Evolutionary conservation across 2,329 filamentous ascomycete genomes (phyloP).

Genomic region (Epichloe festucae): DNA sequence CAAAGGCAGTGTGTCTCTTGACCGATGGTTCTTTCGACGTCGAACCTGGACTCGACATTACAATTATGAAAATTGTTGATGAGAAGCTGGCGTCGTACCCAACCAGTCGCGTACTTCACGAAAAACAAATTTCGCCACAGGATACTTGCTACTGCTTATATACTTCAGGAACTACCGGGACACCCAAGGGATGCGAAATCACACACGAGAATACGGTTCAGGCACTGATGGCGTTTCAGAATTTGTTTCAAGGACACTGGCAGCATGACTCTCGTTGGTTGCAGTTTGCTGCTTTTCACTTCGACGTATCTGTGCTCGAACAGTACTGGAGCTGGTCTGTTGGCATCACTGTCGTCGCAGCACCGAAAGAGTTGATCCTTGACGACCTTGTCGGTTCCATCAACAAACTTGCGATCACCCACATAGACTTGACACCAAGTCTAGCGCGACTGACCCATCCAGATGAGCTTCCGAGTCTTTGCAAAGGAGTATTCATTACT

Average conservation of each 20-base stretch:
- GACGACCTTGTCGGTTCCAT: slow-evolving; percentile 70
- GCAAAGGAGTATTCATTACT: slow-evolving; percentile 80
- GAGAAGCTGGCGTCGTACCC: slow-evolving; percentile 15
- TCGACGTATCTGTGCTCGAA: slow-evolving; percentile 85
- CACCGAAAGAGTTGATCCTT: slow-evolving; percentile 71
- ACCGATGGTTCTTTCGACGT: slow-evolving; percentile 26
- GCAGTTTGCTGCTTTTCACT: slow-evolving; percentile 89
- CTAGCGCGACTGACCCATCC: slow-evolving; percentile 68
- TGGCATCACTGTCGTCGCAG: slow-evolving; percentile 71
- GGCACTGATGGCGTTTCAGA: slow-evolving; percentile 75
- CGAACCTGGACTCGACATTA: neutral
- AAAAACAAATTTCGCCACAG: slow-evolving; percentile 19
- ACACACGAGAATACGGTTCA: slow-evolving; percentile 84
- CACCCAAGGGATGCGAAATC: slow-evolving; percentile 76
- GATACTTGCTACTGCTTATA: slow-evolving; percentile 74
- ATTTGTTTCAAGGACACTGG: slow-evolving; percentile 67
- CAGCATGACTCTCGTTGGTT: slow-evolving; percentile 63
- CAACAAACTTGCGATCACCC: slow-evolving; percentile 60
- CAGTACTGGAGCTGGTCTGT: slow-evolving; percentile 95
- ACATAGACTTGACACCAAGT: slow-evolving; percentile 85
- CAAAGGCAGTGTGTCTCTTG: slow-evolving; percentile 49
- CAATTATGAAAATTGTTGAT: slow-evolving; percentile 15
- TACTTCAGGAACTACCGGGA: slow-evolving; percentile 77
- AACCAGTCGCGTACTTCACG: slow-evolving; percentile 5
- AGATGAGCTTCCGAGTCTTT: slow-evolving; percentile 66